Evolutionary conservation across 2,329 filamentous ascomycete species (phyloP).

Genomic region (Neofusicoccum ribis): DNA sequence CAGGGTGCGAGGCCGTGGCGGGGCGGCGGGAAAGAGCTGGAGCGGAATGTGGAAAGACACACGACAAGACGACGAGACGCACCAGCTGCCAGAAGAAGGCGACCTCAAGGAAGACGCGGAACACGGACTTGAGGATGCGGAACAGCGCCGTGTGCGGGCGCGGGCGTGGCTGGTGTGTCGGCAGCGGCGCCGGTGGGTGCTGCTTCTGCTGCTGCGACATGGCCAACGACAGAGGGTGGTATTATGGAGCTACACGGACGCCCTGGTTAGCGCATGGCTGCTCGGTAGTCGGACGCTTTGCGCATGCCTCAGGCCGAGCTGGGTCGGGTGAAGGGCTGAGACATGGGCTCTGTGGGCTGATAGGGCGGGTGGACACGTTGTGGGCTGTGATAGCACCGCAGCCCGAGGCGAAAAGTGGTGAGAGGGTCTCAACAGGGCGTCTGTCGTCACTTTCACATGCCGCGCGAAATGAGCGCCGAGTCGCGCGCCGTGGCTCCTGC

Average conservation of each 20-base stretch:
- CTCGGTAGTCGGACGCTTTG: background rate
- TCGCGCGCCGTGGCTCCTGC: background rate
- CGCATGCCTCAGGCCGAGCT: conserved; percentile 14
- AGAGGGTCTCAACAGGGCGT: background rate
- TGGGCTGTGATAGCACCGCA: conserved; percentile 6
- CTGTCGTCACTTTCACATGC: conserved; percentile 19
- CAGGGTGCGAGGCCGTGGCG: background rate
- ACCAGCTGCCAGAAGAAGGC: conserved; percentile 44
- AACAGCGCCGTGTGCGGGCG: conserved; percentile 7
- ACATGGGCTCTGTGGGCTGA: background rate
- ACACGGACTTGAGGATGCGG: conserved; percentile 31
- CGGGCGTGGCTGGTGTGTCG: background rate
- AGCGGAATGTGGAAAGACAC: background rate
- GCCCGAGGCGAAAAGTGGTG: conserved; percentile 13
- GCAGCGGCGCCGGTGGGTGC: background rate
- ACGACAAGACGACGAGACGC: conserved; percentile 23
- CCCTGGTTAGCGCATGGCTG: conserved; percentile 13
- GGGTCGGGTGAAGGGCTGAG: conserved; percentile 5
- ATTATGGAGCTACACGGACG: background rate
- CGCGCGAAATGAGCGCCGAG: background rate
- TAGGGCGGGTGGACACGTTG: background rate
- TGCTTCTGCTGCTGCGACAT: conserved; percentile 14
- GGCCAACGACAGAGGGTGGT: background rate
- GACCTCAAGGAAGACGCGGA: conserved; percentile 38
- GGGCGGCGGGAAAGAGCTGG: background rate